Evolutionary conservation across 2,329 filamentous ascomycete species (phyloP), one percentile per base, ranked within the genome.

Genomic region (Graphiopsis chlorocephala): DNA sequence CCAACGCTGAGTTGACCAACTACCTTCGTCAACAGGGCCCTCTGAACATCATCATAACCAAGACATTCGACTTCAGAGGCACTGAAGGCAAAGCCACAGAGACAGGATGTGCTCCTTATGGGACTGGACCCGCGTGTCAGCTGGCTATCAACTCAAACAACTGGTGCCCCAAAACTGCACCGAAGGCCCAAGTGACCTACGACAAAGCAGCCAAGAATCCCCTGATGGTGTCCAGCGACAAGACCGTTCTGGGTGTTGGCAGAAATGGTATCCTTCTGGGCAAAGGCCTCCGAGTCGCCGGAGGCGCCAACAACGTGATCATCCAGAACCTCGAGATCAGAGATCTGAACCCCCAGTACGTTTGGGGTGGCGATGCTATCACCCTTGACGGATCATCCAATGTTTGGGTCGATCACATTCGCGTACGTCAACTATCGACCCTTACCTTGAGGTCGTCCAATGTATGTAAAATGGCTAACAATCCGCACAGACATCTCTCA

Each of bases 41-140:
- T 15, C 82, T 85, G 28, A 83, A 84, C 66, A 88, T 89, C 69
- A 80, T 88, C 63, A 78, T 89, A 26, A 80, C 82, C 72, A 84
- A 85, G 64, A 75, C 73, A 33, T 73, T 83, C 72, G 82, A 86
- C 77, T 88, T 86, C 78, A 81, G 78, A 38, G 68, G 69, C 17
- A 82, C 78, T 28, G 81, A 79, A 42, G 81, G 80, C 14, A 82
- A 78, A 3, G 78, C 78, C 6, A 83, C 78, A 26, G 80, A 75
- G 52, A 81, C 79, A 15, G 86, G 86, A 25, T 89, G 87, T 70
- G 82, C 85, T 23, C 86, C 86, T 4, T 64, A 42, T 76, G 85
- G 84, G 45, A 85, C 83, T 8, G 81, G 72, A 12, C 86, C 70
- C 26, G 81, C 73, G 15, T 86, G 86, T 76, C 86, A 89, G 78